Base-by-base conservation (phyloP, 1,139 yeast genomes). In the Candida tropicalis region DNA sequence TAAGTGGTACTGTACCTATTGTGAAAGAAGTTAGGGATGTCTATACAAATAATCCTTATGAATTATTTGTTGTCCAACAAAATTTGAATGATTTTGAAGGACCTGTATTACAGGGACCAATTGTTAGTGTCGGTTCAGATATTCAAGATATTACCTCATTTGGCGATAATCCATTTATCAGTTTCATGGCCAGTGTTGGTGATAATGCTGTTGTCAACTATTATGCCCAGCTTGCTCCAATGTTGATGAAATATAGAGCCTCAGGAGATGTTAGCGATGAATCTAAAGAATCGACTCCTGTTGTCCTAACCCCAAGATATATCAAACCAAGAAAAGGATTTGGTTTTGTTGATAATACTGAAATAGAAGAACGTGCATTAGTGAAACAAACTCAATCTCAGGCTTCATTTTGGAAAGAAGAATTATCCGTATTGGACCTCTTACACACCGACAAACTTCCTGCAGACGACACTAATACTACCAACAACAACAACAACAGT, bases 291-390 rank as follows among this genome's bases (percentile, higher is more conserved):
- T 26, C 38, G 4, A 27, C 44, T 12, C 35, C 41, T 29, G 26
- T n/a, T 17, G 35, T 29, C 13, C 35, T 9, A 7, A 53, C 53
- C 5, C 40, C 43, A 18, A 39, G 31, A 3, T 73, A 72, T 45
- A 49, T 46, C 1, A 60, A 56, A 33, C 73, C 75, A 1, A 49
- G 44, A 16, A 54, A 51, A 28, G 78, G 78, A 0, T 72, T 70
- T 52, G 78, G 78, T 0, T 73, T 58, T 47, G 47, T 70, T 15
- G 71, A 66, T 31, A 54, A 58, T 2, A 41, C 56, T 2, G 66
- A 58, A 7, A 29, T 33, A 8, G 48, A 43, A 20, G 46, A 38
- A 13, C 42, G 42, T 18, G 33, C 25, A 12, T 37, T 37, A 12
- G 35, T 37, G 2, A 37, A 37, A 28, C 38, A 15, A 11, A 23